phyloP scores from a whole-genome alignment of 2,329 filamentous ascomycete species.

The Davidsoniella virescens region DNA sequence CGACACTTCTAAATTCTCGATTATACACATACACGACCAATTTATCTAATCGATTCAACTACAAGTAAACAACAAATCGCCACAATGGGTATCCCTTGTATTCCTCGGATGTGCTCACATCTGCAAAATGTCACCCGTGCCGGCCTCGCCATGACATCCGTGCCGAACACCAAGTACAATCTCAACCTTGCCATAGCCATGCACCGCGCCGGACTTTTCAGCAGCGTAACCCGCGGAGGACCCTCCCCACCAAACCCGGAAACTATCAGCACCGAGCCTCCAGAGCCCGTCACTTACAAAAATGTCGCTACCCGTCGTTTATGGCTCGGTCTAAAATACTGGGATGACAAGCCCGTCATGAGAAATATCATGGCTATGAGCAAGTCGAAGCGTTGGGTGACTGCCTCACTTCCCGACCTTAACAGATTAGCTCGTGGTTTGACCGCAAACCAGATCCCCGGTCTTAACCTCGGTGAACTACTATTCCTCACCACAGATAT shows the following conservation, averaged over 20 bases:
- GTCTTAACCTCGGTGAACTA: slow-evolving; percentile 65
- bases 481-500: slow-evolving; percentile 63
- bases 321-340: slow-evolving; percentile 87
- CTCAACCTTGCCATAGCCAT: slow-evolving; percentile 59
- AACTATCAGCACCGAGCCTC: slow-evolving; percentile 27
- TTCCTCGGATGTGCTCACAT: slow-evolving; percentile 74
- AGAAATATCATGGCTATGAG: slow-evolving; percentile 48
- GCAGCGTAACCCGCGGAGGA: slow-evolving; percentile 58
- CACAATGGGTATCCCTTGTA: slow-evolving; percentile 38
- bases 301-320: slow-evolving; percentile 63
- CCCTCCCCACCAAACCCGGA: slow-evolving; percentile 34
- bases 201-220: slow-evolving; percentile 69
- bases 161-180: slow-evolving; percentile 63
- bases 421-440: slow-evolving; percentile 52
- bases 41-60: not conserved
- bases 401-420: slow-evolving; percentile 45
- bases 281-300: slow-evolving; percentile 44
- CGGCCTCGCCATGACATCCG: slow-evolving; percentile 69
- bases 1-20: not conserved
- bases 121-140: slow-evolving; percentile 77
- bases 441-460: slow-evolving; percentile 47
- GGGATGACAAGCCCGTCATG: slow-evolving; percentile 66
- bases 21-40: not conserved
- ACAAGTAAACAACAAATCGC: not conserved
- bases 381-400: slow-evolving; percentile 59